These are phyloP conservation scores for Danielia reshetovae DNA, from an alignment of 805 yeast species.

Conservation along the genomic window DNA sequence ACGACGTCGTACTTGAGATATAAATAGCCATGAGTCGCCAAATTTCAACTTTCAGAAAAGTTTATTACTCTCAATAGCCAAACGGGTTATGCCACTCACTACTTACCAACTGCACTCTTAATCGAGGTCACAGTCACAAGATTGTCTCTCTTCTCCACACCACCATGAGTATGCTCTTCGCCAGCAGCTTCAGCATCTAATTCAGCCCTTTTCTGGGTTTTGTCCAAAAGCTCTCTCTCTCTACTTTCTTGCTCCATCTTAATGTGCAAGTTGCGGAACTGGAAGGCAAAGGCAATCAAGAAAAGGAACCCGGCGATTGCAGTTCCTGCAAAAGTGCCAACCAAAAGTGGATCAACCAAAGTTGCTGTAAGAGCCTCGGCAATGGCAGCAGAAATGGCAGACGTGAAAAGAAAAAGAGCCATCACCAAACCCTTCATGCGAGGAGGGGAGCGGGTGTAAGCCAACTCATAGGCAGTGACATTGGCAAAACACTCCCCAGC, in stretches of 20 bases:
- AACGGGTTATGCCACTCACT: no score
- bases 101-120: constrained; percentile 26
- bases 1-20: no score
- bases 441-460: constrained; percentile 50
- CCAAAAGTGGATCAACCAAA: constrained; percentile 37
- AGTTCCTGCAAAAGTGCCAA: constrained; percentile 40
- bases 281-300: constrained; percentile 31
- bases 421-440: constrained; percentile 49
- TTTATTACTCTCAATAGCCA: no score
- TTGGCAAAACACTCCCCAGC: constrained; percentile 51
- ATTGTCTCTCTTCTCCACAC: constrained; percentile 17
- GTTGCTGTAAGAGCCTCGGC: constrained; percentile 40
- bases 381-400: constrained; percentile 47
- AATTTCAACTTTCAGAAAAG: no score
- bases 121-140: constrained; percentile 27
- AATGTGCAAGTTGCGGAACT: constrained; percentile 37
- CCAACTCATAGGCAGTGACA: constrained; percentile 51
- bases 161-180: constrained; percentile 12
- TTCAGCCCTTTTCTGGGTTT: neutral
- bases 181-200: neutral
- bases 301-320: constrained; percentile 33
- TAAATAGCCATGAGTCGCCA: no score
- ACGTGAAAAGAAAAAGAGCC: constrained; percentile 41
- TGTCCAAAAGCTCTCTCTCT: constrained; percentile 2
- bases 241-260: constrained; percentile 37